Conservation (phyloP, 495 filamentous ascomycete genomes). For the Lichenothelia convexa region DNA sequence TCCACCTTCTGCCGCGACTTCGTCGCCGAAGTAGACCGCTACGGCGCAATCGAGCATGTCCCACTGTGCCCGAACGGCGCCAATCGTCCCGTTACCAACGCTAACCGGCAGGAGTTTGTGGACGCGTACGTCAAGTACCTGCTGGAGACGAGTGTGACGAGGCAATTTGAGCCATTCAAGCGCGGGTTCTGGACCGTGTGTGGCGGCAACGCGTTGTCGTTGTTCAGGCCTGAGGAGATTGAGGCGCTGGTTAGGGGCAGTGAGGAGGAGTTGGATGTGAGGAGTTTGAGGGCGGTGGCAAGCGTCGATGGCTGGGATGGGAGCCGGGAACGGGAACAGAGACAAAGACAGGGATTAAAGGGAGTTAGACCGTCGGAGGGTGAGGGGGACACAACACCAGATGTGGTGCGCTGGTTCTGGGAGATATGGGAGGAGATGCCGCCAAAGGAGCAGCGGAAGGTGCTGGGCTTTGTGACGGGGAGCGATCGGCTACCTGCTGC, state of each 20-base stretch:
- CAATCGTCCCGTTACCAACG: constrained; percentile 60
- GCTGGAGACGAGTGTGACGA: constrained; percentile 56
- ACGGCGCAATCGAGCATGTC: constrained; percentile 46
- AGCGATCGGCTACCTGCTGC: constrained; percentile 85
- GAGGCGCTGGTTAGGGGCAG: constrained; percentile 77
- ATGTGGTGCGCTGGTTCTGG: constrained; percentile 76
- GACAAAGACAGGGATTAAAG: no score
- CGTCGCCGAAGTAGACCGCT: constrained; percentile 57
- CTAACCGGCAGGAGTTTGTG: constrained; percentile 74
- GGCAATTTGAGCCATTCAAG: constrained; percentile 92
- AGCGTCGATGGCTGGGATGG: constrained; percentile 80
- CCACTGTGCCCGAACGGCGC: constrained; percentile 65
- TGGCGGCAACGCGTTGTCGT: constrained; percentile 69
- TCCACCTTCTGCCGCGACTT: constrained; percentile 72
- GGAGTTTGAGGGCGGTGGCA: constrained; percentile 56
- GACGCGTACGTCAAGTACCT: constrained; percentile 70
- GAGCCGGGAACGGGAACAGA: constrained; percentile 1
- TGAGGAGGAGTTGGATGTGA: constrained; percentile 68
- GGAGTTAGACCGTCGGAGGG: no score
- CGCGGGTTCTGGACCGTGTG: constrained; percentile 89
- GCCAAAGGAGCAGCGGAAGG: constrained; percentile 51
- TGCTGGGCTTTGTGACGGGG: constrained; percentile 82
- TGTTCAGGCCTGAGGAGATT: constrained; percentile 91
- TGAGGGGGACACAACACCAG: constrained; percentile 14
- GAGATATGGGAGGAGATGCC: constrained; percentile 48